phyloP scores from a whole-genome alignment of 257 asterid genomes.

The Datura wrightii region DNA sequence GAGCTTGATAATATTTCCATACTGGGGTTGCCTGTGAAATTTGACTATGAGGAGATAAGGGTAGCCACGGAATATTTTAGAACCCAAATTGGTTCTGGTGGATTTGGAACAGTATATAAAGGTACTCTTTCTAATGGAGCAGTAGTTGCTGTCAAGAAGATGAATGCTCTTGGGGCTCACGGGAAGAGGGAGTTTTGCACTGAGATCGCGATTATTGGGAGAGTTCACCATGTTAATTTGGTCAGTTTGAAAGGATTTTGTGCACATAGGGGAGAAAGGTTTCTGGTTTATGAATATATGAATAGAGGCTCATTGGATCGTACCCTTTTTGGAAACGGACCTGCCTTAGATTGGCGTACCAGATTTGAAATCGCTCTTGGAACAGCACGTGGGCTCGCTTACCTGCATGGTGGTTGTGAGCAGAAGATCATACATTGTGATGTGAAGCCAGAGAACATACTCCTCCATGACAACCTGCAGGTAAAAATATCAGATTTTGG shows the following conservation, averaged over 20 bases:
- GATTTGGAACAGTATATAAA: constrained; percentile 71
- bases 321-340: constrained; percentile 64
- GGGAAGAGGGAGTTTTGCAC: constrained; percentile 75
- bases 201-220: constrained; percentile 72
- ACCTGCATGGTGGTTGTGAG: constrained; percentile 72
- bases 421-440: constrained; percentile 81
- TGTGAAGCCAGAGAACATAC: constrained; percentile 80
- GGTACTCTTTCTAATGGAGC: constrained; percentile 62
- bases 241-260: constrained; percentile 74
- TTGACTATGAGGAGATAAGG: constrained; percentile 55
- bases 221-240: constrained; percentile 73
- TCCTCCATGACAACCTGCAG: constrained; percentile 61
- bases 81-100: constrained; percentile 71
- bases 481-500: constrained; percentile 84
- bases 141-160: constrained; percentile 69
- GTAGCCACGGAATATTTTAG: constrained; percentile 64
- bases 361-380: constrained; percentile 70
- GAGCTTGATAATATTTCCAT: constrained; percentile 56
- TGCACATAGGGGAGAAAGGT: constrained; percentile 58
- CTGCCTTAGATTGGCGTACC: constrained; percentile 69
- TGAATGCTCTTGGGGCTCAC: constrained; percentile 51
- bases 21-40: constrained; percentile 68
- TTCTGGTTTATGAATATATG: constrained; percentile 84
- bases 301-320: constrained; percentile 72
- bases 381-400: constrained; percentile 77